Conservation (phyloP, 2,329 filamentous ascomycete species). For the Diaporthe nobilis region DNA sequence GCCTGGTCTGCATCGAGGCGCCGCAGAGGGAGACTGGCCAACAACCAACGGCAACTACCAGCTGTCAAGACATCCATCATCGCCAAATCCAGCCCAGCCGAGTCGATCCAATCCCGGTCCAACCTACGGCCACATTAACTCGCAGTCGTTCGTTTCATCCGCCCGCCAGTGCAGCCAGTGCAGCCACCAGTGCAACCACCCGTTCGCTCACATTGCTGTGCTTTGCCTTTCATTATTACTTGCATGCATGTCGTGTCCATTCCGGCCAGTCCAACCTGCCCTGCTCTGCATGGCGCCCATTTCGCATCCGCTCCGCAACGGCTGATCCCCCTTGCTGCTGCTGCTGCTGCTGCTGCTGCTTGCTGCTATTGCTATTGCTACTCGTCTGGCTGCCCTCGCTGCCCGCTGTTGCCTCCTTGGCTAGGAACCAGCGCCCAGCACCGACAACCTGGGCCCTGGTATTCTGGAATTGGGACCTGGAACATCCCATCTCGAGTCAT, state of each 20-base stretch:
- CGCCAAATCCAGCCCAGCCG: background rate
- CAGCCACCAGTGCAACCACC: constrained; percentile 12
- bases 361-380: too few species aligned
- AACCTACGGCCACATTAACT: constrained; percentile 12
- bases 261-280: constrained; percentile 17
- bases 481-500: constrained; percentile 28
- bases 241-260: constrained; percentile 16
- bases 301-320: constrained; percentile 18
- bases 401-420: background rate
- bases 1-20: background rate
- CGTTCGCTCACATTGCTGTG: background rate
- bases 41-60: constrained; percentile 1
- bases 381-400: background rate
- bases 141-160: constrained; percentile 28
- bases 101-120: background rate
- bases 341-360: background rate
- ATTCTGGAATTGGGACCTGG: constrained; percentile 15
- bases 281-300: constrained; percentile 32
- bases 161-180: constrained; percentile 6
- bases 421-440: background rate
- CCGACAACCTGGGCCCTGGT: constrained; percentile 13
- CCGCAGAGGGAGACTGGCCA: background rate
- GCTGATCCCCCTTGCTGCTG: constrained; percentile 22
- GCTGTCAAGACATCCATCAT: background rate
- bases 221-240: background rate